These are phyloP conservation scores for Trametes sanguinea DNA, from an alignment of 768 basidiomycete species.

Conservation along the genomic window DNA sequence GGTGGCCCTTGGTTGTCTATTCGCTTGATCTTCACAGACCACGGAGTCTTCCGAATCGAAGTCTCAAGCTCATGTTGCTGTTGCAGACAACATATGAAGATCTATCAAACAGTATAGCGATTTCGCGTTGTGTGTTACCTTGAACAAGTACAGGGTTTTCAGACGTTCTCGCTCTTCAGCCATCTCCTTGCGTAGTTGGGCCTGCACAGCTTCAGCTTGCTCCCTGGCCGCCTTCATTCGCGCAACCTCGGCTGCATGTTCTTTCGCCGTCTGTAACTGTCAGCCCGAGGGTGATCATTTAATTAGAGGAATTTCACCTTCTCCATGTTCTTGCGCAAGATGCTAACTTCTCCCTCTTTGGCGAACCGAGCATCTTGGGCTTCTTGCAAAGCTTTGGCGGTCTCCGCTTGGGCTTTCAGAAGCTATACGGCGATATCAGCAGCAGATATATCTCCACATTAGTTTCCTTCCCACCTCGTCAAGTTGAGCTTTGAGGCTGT, in stretches of 20 bases:
- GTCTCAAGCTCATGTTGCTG: conserved; percentile 73
- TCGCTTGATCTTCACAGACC: conserved; percentile 48
- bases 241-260: conserved; percentile 57
- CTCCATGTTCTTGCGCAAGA: conserved; percentile 65
- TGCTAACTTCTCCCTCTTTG: conserved; percentile 73
- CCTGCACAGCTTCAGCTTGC: conserved; percentile 57
- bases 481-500: conserved; percentile 37
- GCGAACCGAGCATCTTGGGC: conserved; percentile 52
- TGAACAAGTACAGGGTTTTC: conserved; percentile 69
- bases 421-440: conserved; percentile 42
- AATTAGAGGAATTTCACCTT: conserved; percentile 45
- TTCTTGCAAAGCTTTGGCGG: conserved; percentile 47
- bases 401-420: conserved; percentile 48
- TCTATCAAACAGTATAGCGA: not conserved
- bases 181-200: conserved; percentile 58
- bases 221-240: conserved; percentile 62
- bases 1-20: conserved; percentile 39
- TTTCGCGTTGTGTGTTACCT: conserved; percentile 39
- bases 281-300: not conserved
- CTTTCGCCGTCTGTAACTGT: conserved; percentile 50
- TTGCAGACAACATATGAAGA: not conserved
- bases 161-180: conserved; percentile 70
- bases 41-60: conserved; percentile 50
- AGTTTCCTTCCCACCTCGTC: conserved; percentile 45
- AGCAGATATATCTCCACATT: too few species aligned